Base-by-base conservation (phyloP, 441 rosid genomes). In the Arabidopsis hybrid region DNA sequence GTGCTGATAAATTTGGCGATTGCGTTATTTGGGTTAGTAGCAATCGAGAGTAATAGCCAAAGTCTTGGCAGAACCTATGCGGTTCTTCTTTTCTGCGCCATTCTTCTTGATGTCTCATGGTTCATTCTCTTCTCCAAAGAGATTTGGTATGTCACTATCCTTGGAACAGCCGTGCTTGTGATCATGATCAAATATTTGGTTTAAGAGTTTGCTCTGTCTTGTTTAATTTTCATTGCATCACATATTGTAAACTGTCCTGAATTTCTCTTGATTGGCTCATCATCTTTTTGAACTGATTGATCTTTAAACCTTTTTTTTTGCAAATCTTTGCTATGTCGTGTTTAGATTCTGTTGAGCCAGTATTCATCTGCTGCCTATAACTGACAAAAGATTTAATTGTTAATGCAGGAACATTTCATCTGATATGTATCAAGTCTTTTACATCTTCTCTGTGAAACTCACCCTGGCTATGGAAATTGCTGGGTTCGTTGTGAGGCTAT, bases 21-120 rank as follows among this genome's bases (percentile, higher is more conserved):
- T 17, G 88, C 96, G 18, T 79, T 95, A 73, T 92, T 95, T 81
- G 98, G 95, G n/a, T 80, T 92, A 21, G 96, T 92, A 13, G 97
- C 95, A 6, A 89, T 95, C 35, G 95, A 85, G 81, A 95, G 91
- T 66, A 89, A 87, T 84, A 88, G 93, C 75, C 95, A 91, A 86
- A 83, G 83, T 60, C 85, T 95, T 53, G 88, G 87, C 10, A 87
- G 99, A 17, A 86, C 95, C 74, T 92, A 95, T 64, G 98, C 92
- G 13, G 82, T 85, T 75, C 92, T 95, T 74, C 92, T 95, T 47
- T 84, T 89, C 80, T 86, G 84, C 71, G 73, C 96, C 64, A 55
- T 91, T 67, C 66, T 89, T 74, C 87, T 95, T 35, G 96, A 92
- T 72, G 63, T 88, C 73, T 75, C 78, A 6, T 95, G 99, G 99